Conservation (phyloP, 208 protist species). For the Zelonia costaricensis region DNA sequence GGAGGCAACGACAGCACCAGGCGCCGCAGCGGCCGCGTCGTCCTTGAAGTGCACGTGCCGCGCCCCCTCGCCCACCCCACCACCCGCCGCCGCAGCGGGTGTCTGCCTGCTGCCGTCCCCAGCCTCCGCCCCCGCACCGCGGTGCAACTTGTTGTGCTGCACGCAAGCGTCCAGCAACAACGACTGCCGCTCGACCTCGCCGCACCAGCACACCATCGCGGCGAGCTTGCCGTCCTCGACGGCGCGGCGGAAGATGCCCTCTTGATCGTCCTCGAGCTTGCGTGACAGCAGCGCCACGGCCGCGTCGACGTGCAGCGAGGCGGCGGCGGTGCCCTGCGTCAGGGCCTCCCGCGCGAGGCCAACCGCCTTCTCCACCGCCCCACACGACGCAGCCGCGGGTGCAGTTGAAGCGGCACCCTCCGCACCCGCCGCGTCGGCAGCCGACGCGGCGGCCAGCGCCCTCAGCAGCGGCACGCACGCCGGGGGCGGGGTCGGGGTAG, state of each 20-base stretch:
- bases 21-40: slow-evolving; percentile 8
- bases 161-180: slow-evolving; percentile 56
- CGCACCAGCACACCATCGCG: slow-evolving; percentile 67
- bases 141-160: slow-evolving; percentile 51
- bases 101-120: background rate
- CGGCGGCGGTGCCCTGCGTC: background rate
- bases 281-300: slow-evolving; percentile 71
- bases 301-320: slow-evolving; percentile 39
- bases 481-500: slow-evolving; percentile 26
- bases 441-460: slow-evolving; percentile 6
- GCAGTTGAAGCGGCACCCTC: background rate
- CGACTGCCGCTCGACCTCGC: slow-evolving; percentile 72
- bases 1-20: slow-evolving; percentile 3
- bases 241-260: slow-evolving; percentile 54
- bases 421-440: background rate
- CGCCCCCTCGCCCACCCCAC: too few relatives aligned
- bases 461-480: slow-evolving; percentile 4
- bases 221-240: slow-evolving; percentile 43
- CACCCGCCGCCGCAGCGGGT: background rate
- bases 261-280: slow-evolving; percentile 52
- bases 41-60: slow-evolving; percentile 31
- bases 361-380: background rate
- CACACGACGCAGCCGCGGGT: background rate
- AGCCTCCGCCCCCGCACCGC: background rate
- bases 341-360: background rate